Evolutionary conservation across 2,329 filamentous ascomycete genomes (phyloP).

Genomic region (Rutstroemia sp.): DNA sequence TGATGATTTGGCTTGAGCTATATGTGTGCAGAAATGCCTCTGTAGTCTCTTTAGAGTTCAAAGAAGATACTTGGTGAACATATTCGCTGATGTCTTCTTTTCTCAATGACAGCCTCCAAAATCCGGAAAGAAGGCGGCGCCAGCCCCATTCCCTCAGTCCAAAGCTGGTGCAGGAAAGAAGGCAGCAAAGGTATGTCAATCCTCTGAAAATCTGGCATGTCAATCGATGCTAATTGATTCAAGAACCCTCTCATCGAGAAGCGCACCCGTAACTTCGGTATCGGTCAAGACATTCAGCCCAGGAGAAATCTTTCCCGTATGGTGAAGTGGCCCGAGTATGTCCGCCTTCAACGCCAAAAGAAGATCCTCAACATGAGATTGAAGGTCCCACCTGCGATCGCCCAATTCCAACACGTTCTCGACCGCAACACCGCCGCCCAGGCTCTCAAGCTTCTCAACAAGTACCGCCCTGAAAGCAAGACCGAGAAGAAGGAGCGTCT

Average conservation of each 20-base stretch:
- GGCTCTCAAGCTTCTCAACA: conserved; percentile 98
- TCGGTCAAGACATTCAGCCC: conserved; percentile 98
- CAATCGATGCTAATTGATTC: conserved; percentile 15
- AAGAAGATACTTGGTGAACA: conserved; percentile 77
- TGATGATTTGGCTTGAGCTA: conserved; percentile 62
- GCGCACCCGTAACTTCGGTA: conserved; percentile 93
- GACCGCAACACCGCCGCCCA: conserved; percentile 95
- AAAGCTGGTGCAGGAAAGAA: conserved; percentile 88
- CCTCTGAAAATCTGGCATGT: not conserved
- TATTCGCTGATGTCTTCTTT: conserved; percentile 94
- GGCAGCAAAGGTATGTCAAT: conserved; percentile 77
- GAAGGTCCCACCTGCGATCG: conserved; percentile 95
- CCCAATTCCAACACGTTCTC: conserved; percentile 96
- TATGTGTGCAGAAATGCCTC: conserved; percentile 32
- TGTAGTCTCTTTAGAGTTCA: conserved; percentile 81
- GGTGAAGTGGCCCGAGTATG: conserved; percentile 99
- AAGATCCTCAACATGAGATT: conserved; percentile 98
- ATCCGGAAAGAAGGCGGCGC: conserved; percentile 91
- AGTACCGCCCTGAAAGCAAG: conserved; percentile 99
- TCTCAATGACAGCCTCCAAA: conserved; percentile 99
- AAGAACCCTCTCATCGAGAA: conserved; percentile 99
- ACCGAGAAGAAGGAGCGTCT: conserved; percentile 99
- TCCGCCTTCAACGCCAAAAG: conserved; percentile 78
- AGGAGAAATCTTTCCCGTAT: conserved; percentile 92
- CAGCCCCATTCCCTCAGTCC: conserved; percentile 91